phyloP scores from a whole-genome alignment of 139 green algal species.

The Tetradesmus obliquus region DNA sequence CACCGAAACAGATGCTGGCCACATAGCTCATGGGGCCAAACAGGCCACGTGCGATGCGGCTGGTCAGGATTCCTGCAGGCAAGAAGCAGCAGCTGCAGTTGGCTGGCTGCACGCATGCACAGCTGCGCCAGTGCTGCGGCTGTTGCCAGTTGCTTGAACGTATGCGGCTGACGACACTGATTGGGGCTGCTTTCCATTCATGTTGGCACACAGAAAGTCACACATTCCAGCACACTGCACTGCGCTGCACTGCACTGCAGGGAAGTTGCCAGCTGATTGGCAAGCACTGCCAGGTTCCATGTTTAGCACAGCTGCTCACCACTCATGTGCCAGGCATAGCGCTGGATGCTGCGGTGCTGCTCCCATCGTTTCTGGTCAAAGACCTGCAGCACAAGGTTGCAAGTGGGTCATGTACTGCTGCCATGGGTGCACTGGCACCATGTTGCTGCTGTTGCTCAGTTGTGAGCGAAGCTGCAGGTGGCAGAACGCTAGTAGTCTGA shows the following conservation, averaged over 20 bases:
- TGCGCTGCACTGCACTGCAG: not conserved
- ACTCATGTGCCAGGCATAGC: conserved; percentile 44
- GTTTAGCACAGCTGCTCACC: not conserved
- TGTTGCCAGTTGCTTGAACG: too few species aligned
- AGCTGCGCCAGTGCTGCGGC: too few species aligned
- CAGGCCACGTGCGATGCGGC: conserved; percentile 32
- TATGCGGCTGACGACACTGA: too few species aligned
- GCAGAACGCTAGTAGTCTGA: not conserved
- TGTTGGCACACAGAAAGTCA: too few species aligned
- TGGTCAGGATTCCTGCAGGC: conserved; percentile 39
- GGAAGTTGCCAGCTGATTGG: not conserved
- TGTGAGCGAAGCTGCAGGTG: not conserved
- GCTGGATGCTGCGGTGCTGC: conserved; percentile 37
- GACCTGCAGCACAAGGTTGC: conserved; percentile 16
- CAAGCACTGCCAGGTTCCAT: not conserved
- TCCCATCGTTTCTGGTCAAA: conserved; percentile 34
- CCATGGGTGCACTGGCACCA: not conserved
- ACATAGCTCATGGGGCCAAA: conserved; percentile 30
- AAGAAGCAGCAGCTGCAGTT: not conserved
- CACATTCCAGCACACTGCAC: too few species aligned
- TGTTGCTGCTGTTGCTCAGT: not conserved
- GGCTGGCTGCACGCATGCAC: too few species aligned
- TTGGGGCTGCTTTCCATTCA: too few species aligned
- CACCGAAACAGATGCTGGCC: not conserved
- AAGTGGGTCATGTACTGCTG: not conserved